Evolutionary conservation across 257 asterid genomes (phyloP).

Genomic region (Lycium barbarum): DNA sequence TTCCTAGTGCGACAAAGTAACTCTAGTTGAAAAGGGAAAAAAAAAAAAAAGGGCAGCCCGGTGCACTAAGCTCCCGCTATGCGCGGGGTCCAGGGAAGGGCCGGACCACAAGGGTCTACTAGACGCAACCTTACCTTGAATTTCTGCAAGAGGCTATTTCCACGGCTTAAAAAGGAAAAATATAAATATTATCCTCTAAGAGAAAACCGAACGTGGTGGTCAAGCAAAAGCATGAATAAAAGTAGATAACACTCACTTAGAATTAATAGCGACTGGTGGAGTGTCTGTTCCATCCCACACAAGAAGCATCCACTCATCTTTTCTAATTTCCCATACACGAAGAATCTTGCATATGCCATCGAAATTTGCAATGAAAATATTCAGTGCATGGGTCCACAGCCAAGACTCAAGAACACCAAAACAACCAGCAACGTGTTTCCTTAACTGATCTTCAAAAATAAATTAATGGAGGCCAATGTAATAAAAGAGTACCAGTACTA

Average conservation of each 20-base stretch:
- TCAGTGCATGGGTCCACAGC: not conserved
- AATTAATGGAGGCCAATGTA: not conserved
- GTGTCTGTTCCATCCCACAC: constrained; percentile 95
- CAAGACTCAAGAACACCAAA: not conserved
- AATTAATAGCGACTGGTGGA: constrained; percentile 57
- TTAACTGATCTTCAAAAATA: not conserved
- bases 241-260: constrained; percentile 49
- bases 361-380: too few species aligned
- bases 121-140: too few species aligned
- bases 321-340: constrained; percentile 50
- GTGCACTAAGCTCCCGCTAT: too few species aligned
- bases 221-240: not conserved
- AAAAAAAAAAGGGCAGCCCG: too few species aligned
- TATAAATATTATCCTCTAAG: not conserved
- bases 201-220: not conserved
- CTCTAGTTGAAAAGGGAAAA: not conserved
- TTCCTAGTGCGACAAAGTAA: not conserved
- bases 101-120: too few species aligned
- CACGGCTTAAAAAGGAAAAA: not conserved
- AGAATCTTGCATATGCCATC: constrained; percentile 54
- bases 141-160: too few species aligned
- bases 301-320: constrained; percentile 65
- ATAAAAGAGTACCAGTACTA: not conserved
- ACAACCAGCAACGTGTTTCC: not conserved
- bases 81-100: too few species aligned